A percentile compares a stretch with the other conserved stretches of the same genome.
Conservation (phyloP, 2,329 filamentous ascomycete species). For the Penicillium sp. region DNA sequence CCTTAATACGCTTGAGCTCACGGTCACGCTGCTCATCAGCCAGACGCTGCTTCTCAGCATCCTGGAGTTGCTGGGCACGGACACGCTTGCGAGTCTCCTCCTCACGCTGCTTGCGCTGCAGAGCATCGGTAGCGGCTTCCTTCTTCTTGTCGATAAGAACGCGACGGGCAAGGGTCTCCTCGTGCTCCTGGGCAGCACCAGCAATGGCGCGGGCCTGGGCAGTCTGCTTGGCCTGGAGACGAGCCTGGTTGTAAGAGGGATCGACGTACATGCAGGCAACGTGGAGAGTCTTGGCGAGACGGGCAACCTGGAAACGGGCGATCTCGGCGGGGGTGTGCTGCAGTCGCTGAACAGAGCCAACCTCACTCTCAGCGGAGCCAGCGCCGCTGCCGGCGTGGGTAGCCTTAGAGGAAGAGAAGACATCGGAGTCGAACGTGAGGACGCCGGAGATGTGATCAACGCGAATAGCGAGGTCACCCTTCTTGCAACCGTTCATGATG, state of each 20-base stretch:
- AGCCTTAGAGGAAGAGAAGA: constrained; percentile 95
- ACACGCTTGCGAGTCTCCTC: constrained; percentile 84
- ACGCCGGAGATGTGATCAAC: constrained; percentile 94
- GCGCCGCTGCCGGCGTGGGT: constrained; percentile 78
- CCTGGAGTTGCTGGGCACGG: constrained; percentile 80
- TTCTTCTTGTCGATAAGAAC: constrained; percentile 95
- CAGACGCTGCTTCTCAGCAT: constrained; percentile 84
- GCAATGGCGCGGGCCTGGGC: constrained; percentile 78
- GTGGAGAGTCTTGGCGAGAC: constrained; percentile 85
- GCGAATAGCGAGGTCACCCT: constrained; percentile 93
- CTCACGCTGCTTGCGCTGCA: constrained; percentile 87
- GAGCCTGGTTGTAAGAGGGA: constrained; percentile 78
- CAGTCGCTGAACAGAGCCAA: constrained; percentile 82
- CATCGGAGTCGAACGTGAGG: constrained; percentile 94
- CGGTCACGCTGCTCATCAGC: constrained; percentile 91
- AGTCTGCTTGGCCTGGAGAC: constrained; percentile 72
- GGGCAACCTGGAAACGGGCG: constrained; percentile 88
- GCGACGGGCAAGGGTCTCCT: constrained; percentile 78
- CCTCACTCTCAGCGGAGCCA: constrained; percentile 83
- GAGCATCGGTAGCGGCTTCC: constrained; percentile 84
- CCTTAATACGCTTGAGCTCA: constrained; percentile 78
- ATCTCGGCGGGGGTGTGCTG: constrained; percentile 98
- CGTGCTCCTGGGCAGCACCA: constrained; percentile 89
- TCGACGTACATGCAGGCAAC: constrained; percentile 96
- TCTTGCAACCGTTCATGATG: constrained; percentile 99